A percentile compares a stretch with the other conserved stretches of the same genome.
Conservation (phyloP, 1,139 yeast species). For the Candida buenavistaensis region DNA sequence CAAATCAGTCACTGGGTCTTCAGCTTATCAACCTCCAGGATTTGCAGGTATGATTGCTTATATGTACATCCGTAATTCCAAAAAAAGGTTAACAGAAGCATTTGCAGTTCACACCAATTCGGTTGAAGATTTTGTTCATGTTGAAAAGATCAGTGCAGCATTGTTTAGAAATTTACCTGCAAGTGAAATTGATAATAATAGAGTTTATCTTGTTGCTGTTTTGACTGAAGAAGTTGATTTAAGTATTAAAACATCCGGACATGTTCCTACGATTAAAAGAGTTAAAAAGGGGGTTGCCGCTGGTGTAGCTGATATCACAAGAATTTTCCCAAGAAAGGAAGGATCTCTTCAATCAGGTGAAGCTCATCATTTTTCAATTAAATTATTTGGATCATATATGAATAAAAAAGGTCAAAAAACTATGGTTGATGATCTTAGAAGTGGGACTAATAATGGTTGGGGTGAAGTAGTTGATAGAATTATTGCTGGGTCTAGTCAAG, state of each 20-base stretch:
- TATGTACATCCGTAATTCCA: slow-evolving; percentile 67
- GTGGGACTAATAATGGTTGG: slow-evolving; percentile 70
- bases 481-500: slow-evolving; percentile 72
- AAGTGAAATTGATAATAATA: slow-evolving; percentile 59
- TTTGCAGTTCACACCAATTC: slow-evolving; percentile 67
- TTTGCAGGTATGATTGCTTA: slow-evolving; percentile 72
- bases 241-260: slow-evolving; percentile 23
- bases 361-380: slow-evolving; percentile 69
- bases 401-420: slow-evolving; percentile 31
- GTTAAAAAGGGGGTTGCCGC: slow-evolving; percentile 84
- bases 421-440: slow-evolving; percentile 23
- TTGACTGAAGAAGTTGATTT: slow-evolving; percentile 60
- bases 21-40: slow-evolving; percentile 64
- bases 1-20: slow-evolving; percentile 66
- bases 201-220: slow-evolving; percentile 68
- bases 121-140: slow-evolving; percentile 57
- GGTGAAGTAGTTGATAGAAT: slow-evolving; percentile 83
- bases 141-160: slow-evolving; percentile 75
- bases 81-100: slow-evolving; percentile 73
- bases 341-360: slow-evolving; percentile 63
- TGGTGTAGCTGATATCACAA: slow-evolving; percentile 83
- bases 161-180: slow-evolving; percentile 77
- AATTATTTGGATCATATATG: slow-evolving; percentile 70
- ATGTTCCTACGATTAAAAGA: slow-evolving; percentile 32
- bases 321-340: slow-evolving; percentile 68